Evolutionary conservation across 192 early-diverging fungal genomes (phyloP), one percentile per base, ranked within the genome.

Genomic region (Rhizophagus prolifer): DNA sequence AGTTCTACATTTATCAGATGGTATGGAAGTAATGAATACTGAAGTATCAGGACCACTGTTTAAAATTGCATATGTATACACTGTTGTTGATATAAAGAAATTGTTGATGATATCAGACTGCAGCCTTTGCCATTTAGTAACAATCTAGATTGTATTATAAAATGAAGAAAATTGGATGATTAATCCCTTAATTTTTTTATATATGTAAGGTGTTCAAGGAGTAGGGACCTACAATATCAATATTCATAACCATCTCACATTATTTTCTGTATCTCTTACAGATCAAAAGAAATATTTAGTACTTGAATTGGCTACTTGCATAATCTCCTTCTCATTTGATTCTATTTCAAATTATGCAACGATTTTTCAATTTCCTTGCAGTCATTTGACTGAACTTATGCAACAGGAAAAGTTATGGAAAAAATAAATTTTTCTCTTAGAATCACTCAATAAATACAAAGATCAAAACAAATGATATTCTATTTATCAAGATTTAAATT

Each of bases 201-300:
- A n/a, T n/a, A n/a, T n/a, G n/a, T n/a, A n/a, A n/a, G n/a, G 38
- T 36, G 31, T 10, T 19, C 36, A 74, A 61, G 34, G 61, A 41
- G 34, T 74, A 2, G 47, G n/a, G 19, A 14, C 65, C 0, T 76
- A 68, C 1, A 69, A 65, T 14, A 76, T 76, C 59, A 23, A 76
- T 14, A 69, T 44, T 3, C 41, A 68, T 58, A 64, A 31, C 19
- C 26, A 16, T 2, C 19, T 65, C 16, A 34, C 63, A 16, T 62
- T 25, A 9, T 76, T 62, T 30, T 62, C 60, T 16, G 12, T 70
- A n/a, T 70, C 46, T 0, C n/a, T 54, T 23, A 26, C 16, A 26
- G 44, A 54, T 9, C 6, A 54, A 70, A 54, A 70, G 46, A 70
- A 76, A 21, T 76, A 69, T n/a, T 68, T 76, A 14, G n/a, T 23